Evolutionary conservation across 2,329 filamentous ascomycete species (phyloP).

Genomic region (Xylariaceae sp.): DNA sequence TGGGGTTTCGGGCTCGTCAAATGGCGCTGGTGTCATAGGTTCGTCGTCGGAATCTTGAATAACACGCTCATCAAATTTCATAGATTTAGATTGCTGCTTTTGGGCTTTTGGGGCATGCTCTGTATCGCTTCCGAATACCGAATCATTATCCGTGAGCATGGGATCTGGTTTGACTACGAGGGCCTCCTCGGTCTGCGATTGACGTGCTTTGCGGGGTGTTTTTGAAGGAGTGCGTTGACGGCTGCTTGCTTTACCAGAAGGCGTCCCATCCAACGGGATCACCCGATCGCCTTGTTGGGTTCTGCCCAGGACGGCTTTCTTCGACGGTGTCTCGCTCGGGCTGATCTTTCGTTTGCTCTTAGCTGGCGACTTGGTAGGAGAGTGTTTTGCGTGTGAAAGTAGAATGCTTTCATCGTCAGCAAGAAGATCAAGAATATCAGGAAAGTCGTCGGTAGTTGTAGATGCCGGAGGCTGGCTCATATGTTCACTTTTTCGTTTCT

Average conservation of each 20-base stretch:
- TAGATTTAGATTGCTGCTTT: constrained; percentile 19
- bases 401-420: constrained; percentile 27
- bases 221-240: constrained; percentile 25
- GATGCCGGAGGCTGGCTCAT: constrained; percentile 35
- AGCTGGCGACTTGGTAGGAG: constrained; percentile 36
- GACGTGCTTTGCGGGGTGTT: constrained; percentile 18
- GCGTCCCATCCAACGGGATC: constrained; percentile 8
- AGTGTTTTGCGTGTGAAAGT: constrained; percentile 35
- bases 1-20: constrained; percentile 30
- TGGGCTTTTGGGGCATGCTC: constrained; percentile 16
- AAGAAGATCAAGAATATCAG: constrained; percentile 50
- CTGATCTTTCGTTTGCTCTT: constrained; percentile 27
- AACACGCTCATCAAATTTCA: constrained; percentile 35
- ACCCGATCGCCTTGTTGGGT: constrained; percentile 12
- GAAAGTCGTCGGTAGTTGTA: constrained; percentile 43
- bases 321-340: constrained; percentile 19
- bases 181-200: constrained; percentile 9
- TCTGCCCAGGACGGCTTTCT: constrained; percentile 3
- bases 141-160: constrained; percentile 14
- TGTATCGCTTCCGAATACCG: constrained; percentile 16
- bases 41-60: constrained; percentile 60
- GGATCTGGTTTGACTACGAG: constrained; percentile 2
- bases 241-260: constrained; percentile 10
- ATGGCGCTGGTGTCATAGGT: constrained; percentile 42
- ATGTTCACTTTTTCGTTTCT: constrained; percentile 53